Conservation (phyloP, 495 filamentous ascomycete genomes). For the Daldinia grandis region DNA sequence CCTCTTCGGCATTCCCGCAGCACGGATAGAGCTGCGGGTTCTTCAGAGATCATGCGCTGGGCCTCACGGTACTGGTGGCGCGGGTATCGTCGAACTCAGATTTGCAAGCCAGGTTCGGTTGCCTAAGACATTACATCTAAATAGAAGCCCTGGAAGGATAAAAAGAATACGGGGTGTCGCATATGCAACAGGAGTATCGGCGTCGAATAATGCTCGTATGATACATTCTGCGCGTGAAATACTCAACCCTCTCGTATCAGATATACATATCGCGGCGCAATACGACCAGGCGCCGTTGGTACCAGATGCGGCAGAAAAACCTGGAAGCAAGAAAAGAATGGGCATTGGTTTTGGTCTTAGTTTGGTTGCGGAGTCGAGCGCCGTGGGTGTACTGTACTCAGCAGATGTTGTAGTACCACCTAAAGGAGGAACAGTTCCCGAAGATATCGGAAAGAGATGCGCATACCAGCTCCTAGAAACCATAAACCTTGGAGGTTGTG, state of each 20-base stretch:
- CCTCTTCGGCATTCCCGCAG: constrained; percentile 81
- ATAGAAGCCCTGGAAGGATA: constrained; percentile 77
- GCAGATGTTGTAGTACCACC: constrained; percentile 87
- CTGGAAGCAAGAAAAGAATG: constrained; percentile 55
- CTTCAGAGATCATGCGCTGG: constrained; percentile 80
- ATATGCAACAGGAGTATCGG: constrained; percentile 88
- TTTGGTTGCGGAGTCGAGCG: constrained; percentile 89
- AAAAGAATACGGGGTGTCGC: constrained; percentile 92
- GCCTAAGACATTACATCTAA: constrained; percentile 94
- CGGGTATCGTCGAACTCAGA: constrained; percentile 89
- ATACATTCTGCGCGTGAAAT: constrained; percentile 89
- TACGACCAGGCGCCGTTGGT: constrained; percentile 78
- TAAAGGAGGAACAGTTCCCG: constrained; percentile 80
- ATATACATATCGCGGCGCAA: constrained; percentile 79
- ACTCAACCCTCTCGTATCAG: constrained; percentile 82
- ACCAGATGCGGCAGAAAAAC: constrained; percentile 64
- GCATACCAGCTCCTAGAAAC: constrained; percentile 89
- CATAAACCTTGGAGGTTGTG: constrained; percentile 82
- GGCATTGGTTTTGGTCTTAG: constrained; percentile 88
- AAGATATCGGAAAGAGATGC: constrained; percentile 87
- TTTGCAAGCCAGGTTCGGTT: constrained; percentile 92
- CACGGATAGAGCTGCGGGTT: constrained; percentile 87
- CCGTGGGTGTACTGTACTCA: constrained; percentile 78
- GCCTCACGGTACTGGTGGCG: constrained; percentile 75
- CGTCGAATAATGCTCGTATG: constrained; percentile 92